Base-by-base conservation (phyloP, 345 rosid genomes). In the Brassica juncea region DNA sequence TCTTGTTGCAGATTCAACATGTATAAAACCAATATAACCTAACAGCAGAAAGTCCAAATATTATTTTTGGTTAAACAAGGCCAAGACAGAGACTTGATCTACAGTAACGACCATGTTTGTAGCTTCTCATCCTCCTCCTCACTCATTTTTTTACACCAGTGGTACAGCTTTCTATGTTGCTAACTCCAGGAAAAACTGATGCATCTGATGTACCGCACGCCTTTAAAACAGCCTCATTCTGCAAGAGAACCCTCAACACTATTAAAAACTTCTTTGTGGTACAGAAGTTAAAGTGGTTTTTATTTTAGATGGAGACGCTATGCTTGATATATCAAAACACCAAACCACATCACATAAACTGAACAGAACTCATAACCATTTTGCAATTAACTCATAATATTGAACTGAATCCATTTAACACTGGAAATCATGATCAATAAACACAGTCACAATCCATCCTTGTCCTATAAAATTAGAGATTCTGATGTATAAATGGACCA, bases 161-260 rank as follows among this genome's bases (percentile, higher is more conserved):
- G 69, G 37, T 81, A 74, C 66, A 6, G 62, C 42, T 55, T 8
- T 62, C 77, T 73, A 77, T 71, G 61, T 76, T 71, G 63, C 62
- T 27, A 47, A 61, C 73, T 67, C 60, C 79, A 0, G 81, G 67
- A 19, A 73, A 73, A 73, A 73, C 73, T 39, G 88, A 60, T 80
- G 86, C 85, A 47, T 86, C 87, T 59, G 88, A 78, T 62, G 84
- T 87, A 44, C 84, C 80, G 74, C 93, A 89, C 31, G 86, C 90
- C 84, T 81, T 84, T 69, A 89, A 73, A 77, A 90, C 90, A 71
- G 93, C 93, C 74, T 90, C 95, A 49, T 89, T 90, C 93, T 90
- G 86, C 86, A 82, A 60, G 47, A 79, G 67, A 75, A 31, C 44
- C 12, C 21, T 14, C 5, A 49, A 47, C 44, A 15, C 49, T 32